Evolutionary conservation across 1,139 yeast species (phyloP), one percentile per base, ranked within the genome.

Genomic region (Candida neerlandica): DNA sequence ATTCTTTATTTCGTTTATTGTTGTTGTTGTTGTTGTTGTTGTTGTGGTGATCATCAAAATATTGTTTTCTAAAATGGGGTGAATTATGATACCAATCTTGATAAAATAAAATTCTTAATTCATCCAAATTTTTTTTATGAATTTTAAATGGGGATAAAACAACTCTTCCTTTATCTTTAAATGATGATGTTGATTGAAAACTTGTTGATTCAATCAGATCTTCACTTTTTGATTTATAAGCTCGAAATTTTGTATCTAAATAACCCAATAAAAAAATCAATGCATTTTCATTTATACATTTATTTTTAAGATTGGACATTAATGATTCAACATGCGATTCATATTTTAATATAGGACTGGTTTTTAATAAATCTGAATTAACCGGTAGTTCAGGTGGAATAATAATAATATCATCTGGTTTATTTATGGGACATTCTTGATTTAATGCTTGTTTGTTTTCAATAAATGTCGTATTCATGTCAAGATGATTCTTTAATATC

Each of bases 1-100:
- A 14, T 6, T n/a, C n/a, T 27, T 27, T 19, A 33, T 26, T 18
- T n/a, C 42, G 19, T 23, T 41, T 14, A 23, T 19, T n/a, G n/a
- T n/a, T n/a, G n/a, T n/a, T n/a, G n/a, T n/a, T n/a, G n/a, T n/a
- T n/a, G n/a, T n/a, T n/a, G n/a, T n/a, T n/a, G n/a, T n/a, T n/a
- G n/a, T n/a, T n/a, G n/a, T n/a, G n/a, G n/a, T n/a, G n/a, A n/a
- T n/a, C n/a, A n/a, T n/a, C n/a, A n/a, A n/a, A 19, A 32, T 40
- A 48, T 29, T 47, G 51, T 12, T 54, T 55, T 39, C 54, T 48
- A 44, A 57, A 66, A 41, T 62, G 64, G 0, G 66, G 64, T 16
- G 70, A 54, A 18, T 65, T 65, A 45, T 64, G 66, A 56, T 63
- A 68, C 78, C 78, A 73, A 51, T 73, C 78, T 38, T 62, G 63